Conservation (phyloP, 2,329 filamentous ascomycete genomes). For the Verticillium longisporum region DNA sequence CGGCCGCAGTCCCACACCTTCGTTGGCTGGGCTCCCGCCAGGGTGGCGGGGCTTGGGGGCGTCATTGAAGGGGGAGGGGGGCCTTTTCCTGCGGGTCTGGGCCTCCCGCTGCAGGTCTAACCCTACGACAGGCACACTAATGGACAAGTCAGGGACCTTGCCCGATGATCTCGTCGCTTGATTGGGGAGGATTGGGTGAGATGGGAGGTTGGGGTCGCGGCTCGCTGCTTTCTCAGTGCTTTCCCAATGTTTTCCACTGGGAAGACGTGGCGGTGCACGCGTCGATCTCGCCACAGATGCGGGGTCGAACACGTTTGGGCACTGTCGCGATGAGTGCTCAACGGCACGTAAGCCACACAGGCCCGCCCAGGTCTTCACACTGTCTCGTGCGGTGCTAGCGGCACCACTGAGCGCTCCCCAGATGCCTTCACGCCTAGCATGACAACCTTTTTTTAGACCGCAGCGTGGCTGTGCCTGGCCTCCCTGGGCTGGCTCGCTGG, state of each 20-base stretch:
- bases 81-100: neutral
- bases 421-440: neutral
- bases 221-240: neutral
- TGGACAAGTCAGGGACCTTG: neutral
- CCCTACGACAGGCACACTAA: neutral
- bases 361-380: neutral
- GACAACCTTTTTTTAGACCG: neutral
- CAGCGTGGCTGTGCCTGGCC: neutral
- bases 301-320: neutral
- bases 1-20: neutral
- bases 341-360: neutral
- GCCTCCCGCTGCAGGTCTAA: neutral
- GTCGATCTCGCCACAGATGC: neutral
- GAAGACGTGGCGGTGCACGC: neutral
- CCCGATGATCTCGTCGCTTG: neutral
- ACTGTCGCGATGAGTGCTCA: neutral
- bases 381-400: neutral
- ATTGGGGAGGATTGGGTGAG: neutral
- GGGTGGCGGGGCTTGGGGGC: neutral
- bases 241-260: neutral
- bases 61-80: neutral
- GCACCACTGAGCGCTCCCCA: neutral
- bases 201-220: neutral
- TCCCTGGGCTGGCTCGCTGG: neutral
- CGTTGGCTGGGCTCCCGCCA: neutral